These are phyloP conservation scores for Erigeron philadelphicus DNA, from an alignment of 140 eudicot species.

Conservation along the genomic window DNA sequence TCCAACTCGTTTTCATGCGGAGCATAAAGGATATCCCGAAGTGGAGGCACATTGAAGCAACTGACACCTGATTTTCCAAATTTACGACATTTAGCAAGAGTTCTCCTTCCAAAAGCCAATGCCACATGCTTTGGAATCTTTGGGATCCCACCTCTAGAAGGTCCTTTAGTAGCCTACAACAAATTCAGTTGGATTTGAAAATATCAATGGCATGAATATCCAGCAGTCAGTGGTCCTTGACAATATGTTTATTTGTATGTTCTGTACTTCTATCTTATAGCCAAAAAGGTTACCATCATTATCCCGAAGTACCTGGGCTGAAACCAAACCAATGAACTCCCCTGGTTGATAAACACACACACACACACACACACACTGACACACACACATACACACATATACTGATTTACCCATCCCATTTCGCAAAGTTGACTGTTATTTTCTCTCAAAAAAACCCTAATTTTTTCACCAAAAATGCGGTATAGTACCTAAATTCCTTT, in stretches of 20 bases:
- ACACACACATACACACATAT: too few species aligned
- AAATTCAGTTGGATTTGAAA: conserved; percentile 12
- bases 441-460: too few species aligned
- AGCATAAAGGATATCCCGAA: conserved; percentile 64
- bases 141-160: conserved; percentile 51
- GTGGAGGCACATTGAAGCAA: conserved; percentile 70
- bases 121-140: conserved; percentile 72
- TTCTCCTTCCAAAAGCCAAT: conserved; percentile 67
- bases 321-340: conserved; percentile 4
- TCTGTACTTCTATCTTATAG: background rate
- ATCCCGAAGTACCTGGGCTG: background rate
- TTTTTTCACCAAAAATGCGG: too few species aligned
- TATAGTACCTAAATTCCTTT: background rate
- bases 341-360: background rate
- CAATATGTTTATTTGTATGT: background rate
- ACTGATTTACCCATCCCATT: background rate
- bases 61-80: conserved; percentile 62
- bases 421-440: background rate
- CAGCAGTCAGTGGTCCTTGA: background rate
- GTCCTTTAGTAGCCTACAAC: conserved; percentile 74
- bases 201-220: background rate
- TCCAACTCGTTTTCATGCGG: conserved; percentile 45
- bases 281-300: background rate
- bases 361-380: too few species aligned
- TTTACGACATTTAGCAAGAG: conserved; percentile 55